These are phyloP conservation scores for Paecilomyces niveus DNA, from an alignment of 2,329 filamentous ascomycete species.

Conservation along the genomic window DNA sequence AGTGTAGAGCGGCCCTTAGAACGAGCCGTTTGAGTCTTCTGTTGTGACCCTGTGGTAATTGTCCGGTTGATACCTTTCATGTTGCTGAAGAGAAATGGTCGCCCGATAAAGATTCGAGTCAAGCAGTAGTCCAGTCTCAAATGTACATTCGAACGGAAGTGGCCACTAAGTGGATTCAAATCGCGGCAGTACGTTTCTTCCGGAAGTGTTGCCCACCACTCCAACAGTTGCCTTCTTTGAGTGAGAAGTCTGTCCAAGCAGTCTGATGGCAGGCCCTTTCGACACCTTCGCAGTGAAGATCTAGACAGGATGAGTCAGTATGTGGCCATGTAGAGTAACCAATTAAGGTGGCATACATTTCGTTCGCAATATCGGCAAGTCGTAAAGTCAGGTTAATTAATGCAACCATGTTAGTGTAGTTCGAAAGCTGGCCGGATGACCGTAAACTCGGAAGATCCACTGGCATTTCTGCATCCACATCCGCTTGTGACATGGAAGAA, in stretches of 20 bases:
- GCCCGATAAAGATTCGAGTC: slow-evolving; percentile 47
- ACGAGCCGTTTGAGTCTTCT: slow-evolving; percentile 22
- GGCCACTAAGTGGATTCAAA: slow-evolving; percentile 31
- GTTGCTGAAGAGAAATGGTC: slow-evolving; percentile 46
- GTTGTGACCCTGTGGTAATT: slow-evolving; percentile 10
- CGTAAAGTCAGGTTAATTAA: slow-evolving; percentile 38
- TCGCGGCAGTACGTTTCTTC: slow-evolving; percentile 34
- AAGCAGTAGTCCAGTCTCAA: slow-evolving; percentile 48
- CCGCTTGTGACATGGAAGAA: slow-evolving; percentile 45
- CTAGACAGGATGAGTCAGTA: slow-evolving; percentile 20
- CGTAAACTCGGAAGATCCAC: slow-evolving; percentile 40
- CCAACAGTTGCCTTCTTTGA: slow-evolving; percentile 31
- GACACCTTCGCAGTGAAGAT: slow-evolving; percentile 31
- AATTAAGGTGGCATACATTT: slow-evolving; percentile 25
- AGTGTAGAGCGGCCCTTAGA: slow-evolving; percentile 32
- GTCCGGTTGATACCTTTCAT: slow-evolving; percentile 22
- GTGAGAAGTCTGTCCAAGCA: slow-evolving; percentile 34
- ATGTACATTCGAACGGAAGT: slow-evolving; percentile 45
- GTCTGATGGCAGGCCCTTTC: slow-evolving; percentile 32
- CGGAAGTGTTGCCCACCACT: slow-evolving; percentile 37
- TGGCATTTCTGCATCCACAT: slow-evolving; percentile 50
- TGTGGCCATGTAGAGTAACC: background rate
- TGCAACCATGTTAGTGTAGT: slow-evolving; percentile 43
- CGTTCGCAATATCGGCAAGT: slow-evolving; percentile 32
- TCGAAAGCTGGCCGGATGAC: slow-evolving; percentile 33